Evolutionary conservation across 495 filamentous ascomycete species (phyloP), one percentile per base, ranked within the genome.

Genomic region (Trichoderma erinaceum): DNA sequence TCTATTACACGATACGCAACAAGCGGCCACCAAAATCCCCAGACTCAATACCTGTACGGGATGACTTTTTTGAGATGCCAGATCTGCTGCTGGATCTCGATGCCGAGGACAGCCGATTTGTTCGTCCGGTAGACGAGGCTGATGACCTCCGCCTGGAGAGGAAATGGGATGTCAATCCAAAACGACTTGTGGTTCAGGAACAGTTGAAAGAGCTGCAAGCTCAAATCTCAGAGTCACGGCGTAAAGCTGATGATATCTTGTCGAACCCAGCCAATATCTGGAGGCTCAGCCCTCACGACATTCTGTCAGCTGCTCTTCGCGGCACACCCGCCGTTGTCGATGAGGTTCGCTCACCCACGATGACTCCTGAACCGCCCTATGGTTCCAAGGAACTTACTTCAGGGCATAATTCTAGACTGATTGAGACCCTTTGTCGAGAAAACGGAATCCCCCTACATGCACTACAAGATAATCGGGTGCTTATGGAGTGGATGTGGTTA

Each of bases 11-110:
- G 0, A 44, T 65, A 41, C 3, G 32, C 35, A 65, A 41, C 63
- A 65, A 65, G 63, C 35, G 63, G 63, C 35, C 35, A 12, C 35
- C 63, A n/a, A 65, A 32, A 35, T 41, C 63, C 4, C 56, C 56
- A 15, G 56, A 61, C 12, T 29, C 35, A 4, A 65, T 41, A 12
- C 63, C 63, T 35, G 12, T 41, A 0, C 32, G 63, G 13, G 41
- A 65, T 43, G 63, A 65, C 16, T 41, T 44, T 18, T 66, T 66
- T 29, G 65, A 66, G 65, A 66, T 50, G 41, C 44, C 65, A 4
- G 27, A 50, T 21, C 44, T 66, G 8, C 15, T 66, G 43, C 43
- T 66, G 41, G 65, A 66, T 25, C 65, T 66, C 25, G 65, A 66
- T 23, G 65, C 65, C 41, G 41, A 48, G 21, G 65, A n/a, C 7